Percentiles rank a stretch among this genome's conserved stretches.
phyloP scores from a whole-genome alignment of 495 filamentous ascomycete species.

The Daldinia childiae region DNA sequence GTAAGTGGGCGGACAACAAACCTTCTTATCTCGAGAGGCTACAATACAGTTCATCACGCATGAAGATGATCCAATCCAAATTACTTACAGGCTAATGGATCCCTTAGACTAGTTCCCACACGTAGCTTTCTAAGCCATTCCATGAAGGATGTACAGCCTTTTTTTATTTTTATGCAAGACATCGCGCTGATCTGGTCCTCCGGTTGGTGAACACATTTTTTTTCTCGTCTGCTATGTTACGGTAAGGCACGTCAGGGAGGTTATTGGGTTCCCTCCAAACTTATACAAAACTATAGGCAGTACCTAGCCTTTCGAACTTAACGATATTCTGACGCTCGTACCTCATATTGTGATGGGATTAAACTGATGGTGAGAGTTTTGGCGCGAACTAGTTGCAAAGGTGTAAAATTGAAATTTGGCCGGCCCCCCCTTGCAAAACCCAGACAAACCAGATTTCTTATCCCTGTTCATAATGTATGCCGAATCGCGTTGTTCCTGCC shows the following conservation, averaged over 20 bases:
- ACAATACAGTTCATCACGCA: conserved; percentile 57
- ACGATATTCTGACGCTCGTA: neutral
- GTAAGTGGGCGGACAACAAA: conserved; percentile 15
- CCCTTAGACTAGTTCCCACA: conserved; percentile 18
- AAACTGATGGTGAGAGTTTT: neutral
- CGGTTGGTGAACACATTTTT: conserved; percentile 17
- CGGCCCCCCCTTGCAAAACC: conserved; percentile 31
- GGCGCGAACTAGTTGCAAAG: conserved; percentile 15
- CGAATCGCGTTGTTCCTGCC: conserved; percentile 40
- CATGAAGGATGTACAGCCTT: conserved; percentile 25
- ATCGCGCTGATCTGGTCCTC: conserved; percentile 33
- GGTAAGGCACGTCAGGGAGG: conserved; percentile 3
- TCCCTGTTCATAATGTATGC: conserved; percentile 35
- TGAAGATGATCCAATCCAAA: conserved; percentile 44
- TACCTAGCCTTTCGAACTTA: neutral
- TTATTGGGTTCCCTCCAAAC: neutral
- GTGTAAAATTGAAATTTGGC: conserved; percentile 29
- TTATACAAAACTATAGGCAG: conserved; percentile 2
- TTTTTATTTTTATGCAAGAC: conserved; percentile 42
- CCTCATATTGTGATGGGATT: neutral
- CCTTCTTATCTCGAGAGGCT: conserved; percentile 27
- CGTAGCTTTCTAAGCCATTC: conserved; percentile 31
- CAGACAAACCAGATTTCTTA: conserved; percentile 35
- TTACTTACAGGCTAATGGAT: conserved; percentile 32
- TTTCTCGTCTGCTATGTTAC: neutral